Evolutionary conservation across 2,329 filamentous ascomycete species (phyloP).

Genomic region (Waltergamsia citrina): DNA sequence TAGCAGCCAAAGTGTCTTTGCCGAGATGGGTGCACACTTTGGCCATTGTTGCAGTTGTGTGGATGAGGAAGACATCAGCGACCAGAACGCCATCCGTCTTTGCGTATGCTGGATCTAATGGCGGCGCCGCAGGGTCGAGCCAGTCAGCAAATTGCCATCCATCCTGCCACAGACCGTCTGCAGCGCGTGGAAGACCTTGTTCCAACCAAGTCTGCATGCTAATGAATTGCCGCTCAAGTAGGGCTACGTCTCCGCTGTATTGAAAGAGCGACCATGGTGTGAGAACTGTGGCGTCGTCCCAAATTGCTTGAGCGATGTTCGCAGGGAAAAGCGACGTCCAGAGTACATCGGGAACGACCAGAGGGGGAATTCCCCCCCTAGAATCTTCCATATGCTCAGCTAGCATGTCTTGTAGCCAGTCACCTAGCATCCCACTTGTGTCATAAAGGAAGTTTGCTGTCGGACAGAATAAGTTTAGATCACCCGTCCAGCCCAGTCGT

Average conservation of each 20-base stretch:
- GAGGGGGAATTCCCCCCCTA: not conserved
- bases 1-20: slow-evolving; percentile 12
- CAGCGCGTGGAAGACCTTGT: slow-evolving; percentile 20
- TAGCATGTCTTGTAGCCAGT: slow-evolving; percentile 38
- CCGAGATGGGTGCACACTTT: slow-evolving; percentile 22
- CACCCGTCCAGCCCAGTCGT: slow-evolving; percentile 43
- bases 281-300: slow-evolving; percentile 6
- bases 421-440: slow-evolving; percentile 35
- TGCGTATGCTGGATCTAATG: slow-evolving; percentile 25
- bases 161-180: slow-evolving; percentile 29
- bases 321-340: too few species aligned
- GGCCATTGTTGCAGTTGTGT: slow-evolving; percentile 26
- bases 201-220: slow-evolving; percentile 30
- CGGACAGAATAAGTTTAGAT: slow-evolving; percentile 37
- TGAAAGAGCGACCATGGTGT: slow-evolving; percentile 29
- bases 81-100: slow-evolving; percentile 29
- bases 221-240: slow-evolving; percentile 26
- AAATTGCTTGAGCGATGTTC: slow-evolving; percentile 6
- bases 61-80: slow-evolving; percentile 35
- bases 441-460: slow-evolving; percentile 45
- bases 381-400: slow-evolving; percentile 16
- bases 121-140: slow-evolving; percentile 36
- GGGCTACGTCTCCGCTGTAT: slow-evolving; percentile 22
- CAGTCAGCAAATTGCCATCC: slow-evolving; percentile 33
- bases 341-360: not conserved